Conservation (phyloP, 106 monocot species). For the Platanthera zijinensis region DNA sequence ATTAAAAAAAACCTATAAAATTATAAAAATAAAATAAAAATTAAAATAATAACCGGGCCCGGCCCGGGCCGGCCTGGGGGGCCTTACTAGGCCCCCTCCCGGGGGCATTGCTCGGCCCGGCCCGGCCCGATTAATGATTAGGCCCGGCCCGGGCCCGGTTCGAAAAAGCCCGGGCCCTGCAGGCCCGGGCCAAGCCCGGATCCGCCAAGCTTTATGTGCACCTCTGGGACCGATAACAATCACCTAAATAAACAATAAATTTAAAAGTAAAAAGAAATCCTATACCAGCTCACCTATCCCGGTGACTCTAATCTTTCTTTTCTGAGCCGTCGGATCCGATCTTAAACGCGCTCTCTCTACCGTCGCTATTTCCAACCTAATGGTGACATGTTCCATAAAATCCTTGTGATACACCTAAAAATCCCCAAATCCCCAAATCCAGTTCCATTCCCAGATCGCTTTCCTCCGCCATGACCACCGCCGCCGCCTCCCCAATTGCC, state of each 20-base stretch:
- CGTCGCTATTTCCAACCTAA: background rate
- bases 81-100: too few species aligned
- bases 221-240: too few species aligned
- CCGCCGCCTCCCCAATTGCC: background rate
- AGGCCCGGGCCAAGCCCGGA: too few species aligned
- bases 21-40: too few species aligned
- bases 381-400: background rate
- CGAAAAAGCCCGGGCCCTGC: too few species aligned
- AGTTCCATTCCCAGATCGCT: background rate
- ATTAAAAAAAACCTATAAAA: too few species aligned
- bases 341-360: background rate
- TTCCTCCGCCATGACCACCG: background rate
- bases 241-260: background rate
- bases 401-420: background rate
- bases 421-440: background rate
- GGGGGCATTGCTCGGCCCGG: too few species aligned
- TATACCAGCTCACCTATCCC: constrained; percentile 1
- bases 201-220: too few species aligned
- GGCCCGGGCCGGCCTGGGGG: too few species aligned
- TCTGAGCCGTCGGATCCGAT: background rate
- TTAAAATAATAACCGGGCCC: too few species aligned
- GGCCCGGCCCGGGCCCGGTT: too few species aligned
- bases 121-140: too few species aligned
- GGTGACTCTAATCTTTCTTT: background rate
- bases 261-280: background rate